Conservation (phyloP, 176 grass and related monocot species). For the Paspalum vaginatum region DNA sequence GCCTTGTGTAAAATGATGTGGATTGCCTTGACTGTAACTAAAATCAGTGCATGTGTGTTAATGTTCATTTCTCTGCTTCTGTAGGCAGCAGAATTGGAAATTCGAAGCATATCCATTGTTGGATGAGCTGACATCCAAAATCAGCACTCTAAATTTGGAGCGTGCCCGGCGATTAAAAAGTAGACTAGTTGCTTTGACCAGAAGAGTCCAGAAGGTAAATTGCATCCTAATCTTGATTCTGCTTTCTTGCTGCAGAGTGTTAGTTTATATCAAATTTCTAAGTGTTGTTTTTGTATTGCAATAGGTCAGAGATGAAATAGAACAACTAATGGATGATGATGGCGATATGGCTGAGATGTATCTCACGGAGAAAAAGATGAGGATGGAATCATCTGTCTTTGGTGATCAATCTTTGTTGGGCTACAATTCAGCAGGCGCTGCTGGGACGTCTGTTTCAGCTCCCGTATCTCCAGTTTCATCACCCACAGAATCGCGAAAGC, state of each 20-base stretch:
- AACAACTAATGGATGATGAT: slow-evolving; percentile 98
- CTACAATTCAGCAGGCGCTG: slow-evolving; percentile 44
- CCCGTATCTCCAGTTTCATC: slow-evolving; percentile 84
- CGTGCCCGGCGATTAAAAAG: slow-evolving; percentile 84
- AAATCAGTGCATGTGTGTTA: slow-evolving; percentile 1
- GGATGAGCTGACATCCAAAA: slow-evolving; percentile 94
- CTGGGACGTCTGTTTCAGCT: slow-evolving; percentile 69
- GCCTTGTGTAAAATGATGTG: slow-evolving; percentile 3
- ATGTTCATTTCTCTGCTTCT: slow-evolving; percentile 30
- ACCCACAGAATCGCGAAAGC: slow-evolving; percentile 68
- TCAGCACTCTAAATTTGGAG: slow-evolving; percentile 95
- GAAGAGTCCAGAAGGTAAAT: slow-evolving; percentile 94
- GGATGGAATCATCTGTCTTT: slow-evolving; percentile 79
- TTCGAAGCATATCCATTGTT: slow-evolving; percentile 94
- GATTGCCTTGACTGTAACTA: background rate
- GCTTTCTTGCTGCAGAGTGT: background rate
- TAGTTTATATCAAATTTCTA: background rate
- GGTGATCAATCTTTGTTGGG: slow-evolving; percentile 64
- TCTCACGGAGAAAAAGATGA: slow-evolving; percentile 83
- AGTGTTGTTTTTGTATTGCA: background rate
- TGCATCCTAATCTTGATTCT: background rate
- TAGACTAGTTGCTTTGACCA: slow-evolving; percentile 83
- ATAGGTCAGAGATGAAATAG: slow-evolving; percentile 99
- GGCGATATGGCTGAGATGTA: slow-evolving; percentile 99
- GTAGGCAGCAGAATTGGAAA: slow-evolving; percentile 91